Conservation (phyloP, 176 grass and related monocot genomes). For the Puccinellia tenuiflora region DNA sequence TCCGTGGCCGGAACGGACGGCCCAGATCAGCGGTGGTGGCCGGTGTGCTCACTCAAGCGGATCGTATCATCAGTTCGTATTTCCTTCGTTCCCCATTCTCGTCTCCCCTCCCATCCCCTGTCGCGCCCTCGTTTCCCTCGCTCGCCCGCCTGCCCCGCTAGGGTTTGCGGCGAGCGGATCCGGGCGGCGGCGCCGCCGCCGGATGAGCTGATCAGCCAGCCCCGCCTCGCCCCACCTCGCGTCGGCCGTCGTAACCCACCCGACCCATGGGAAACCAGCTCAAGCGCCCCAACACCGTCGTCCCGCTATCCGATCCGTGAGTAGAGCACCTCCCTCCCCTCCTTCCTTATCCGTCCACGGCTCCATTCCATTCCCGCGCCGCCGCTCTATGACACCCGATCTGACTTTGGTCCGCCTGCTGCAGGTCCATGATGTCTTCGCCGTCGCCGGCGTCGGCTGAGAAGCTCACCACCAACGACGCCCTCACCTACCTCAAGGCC, state of each 20-base stretch:
- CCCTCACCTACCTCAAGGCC: slow-evolving; percentile 57
- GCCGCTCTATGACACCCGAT: background rate
- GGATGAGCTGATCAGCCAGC: background rate
- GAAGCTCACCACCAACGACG: slow-evolving; percentile 71
- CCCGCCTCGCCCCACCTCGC: background rate
- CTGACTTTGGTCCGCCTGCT: background rate
- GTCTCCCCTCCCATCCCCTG: background rate
- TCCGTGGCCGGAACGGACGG: background rate
- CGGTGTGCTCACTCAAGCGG: background rate
- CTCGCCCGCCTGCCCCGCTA: background rate
- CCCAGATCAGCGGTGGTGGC: background rate
- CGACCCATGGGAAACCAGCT: slow-evolving; percentile 45
- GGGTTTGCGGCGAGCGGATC: slow-evolving; percentile 1
- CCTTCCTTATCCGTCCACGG: background rate
- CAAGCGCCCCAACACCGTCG: slow-evolving; percentile 32
- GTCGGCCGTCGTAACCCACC: background rate
- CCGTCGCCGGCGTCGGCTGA: background rate
- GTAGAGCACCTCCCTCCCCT: slow-evolving; percentile 2
- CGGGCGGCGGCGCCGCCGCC: background rate
- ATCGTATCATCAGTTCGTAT: background rate
- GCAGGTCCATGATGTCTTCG: slow-evolving; percentile 19
- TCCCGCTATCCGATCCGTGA: slow-evolving; percentile 64
- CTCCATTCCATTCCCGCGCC: background rate
- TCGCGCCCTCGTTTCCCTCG: background rate
- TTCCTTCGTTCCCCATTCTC: background rate